A percentile compares a stretch with the other conserved stretches of the same genome.
These are phyloP conservation scores for Aspergillus ostianus DNA, from an alignment of 495 filamentous ascomycete genomes.

Conservation along the genomic window DNA sequence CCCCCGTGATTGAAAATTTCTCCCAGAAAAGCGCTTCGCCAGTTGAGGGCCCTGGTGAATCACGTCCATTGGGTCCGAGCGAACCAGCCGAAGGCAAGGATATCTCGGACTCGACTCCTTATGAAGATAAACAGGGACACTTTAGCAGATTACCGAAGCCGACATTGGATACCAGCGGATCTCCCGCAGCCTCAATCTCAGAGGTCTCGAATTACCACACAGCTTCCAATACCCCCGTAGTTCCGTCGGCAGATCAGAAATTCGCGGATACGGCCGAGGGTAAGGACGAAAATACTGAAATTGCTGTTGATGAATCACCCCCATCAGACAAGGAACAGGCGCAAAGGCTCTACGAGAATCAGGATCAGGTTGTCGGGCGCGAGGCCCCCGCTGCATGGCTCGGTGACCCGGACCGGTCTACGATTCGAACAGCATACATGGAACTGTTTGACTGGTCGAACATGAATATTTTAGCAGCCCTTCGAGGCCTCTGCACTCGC, in stretches of 20 bases:
- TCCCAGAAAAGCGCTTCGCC: conserved; percentile 25
- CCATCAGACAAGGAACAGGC: conserved; percentile 67
- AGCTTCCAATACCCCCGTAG: conserved; percentile 43
- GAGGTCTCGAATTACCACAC: conserved; percentile 48
- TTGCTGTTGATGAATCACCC: conserved; percentile 41
- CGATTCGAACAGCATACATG: conserved; percentile 82
- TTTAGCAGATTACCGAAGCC: conserved; percentile 38
- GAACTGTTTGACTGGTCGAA: conserved; percentile 83
- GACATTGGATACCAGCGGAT: conserved; percentile 37
- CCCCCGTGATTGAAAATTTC: conserved; percentile 33
- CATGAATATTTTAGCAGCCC: conserved; percentile 73
- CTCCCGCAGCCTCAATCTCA: conserved; percentile 37
- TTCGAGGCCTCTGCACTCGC: conserved; percentile 77
- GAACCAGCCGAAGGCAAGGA: conserved; percentile 22
- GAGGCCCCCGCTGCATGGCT: conserved; percentile 85
- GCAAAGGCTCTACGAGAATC: conserved; percentile 79
- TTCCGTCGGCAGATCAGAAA: conserved; percentile 31
- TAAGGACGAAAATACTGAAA: conserved; percentile 22
- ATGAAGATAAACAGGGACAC: conserved; percentile 33
- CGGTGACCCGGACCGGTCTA: conserved; percentile 66
- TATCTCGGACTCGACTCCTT: conserved; percentile 35
- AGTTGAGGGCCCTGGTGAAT: conserved; percentile 17
- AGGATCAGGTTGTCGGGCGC: conserved; percentile 74
- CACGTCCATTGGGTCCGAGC: conserved; percentile 21
- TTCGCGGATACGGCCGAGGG: conserved; percentile 20